A percentile compares a stretch with the other conserved stretches of the same genome.
These are phyloP conservation scores for Polychaeton citri DNA, from an alignment of 2,329 filamentous ascomycete genomes.

Conservation along the genomic window DNA sequence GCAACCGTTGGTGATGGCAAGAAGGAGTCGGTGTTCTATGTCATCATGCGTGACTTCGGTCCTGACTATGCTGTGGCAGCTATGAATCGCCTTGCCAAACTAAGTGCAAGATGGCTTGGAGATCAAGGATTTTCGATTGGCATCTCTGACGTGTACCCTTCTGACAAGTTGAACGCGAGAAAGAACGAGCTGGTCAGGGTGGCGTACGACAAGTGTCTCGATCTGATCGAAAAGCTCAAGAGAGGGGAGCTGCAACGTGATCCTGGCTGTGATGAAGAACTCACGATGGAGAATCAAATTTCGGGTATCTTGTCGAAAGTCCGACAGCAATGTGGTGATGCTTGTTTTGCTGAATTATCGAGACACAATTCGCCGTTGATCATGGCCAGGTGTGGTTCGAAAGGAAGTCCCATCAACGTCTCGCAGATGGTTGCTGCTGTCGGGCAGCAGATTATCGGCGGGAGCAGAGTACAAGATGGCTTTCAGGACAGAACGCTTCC, in stretches of 20 bases:
- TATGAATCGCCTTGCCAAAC: conserved; percentile 86
- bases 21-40: conserved; percentile 95
- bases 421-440: conserved; percentile 98
- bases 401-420: conserved; percentile 95
- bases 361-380: conserved; percentile 84
- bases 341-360: conserved; percentile 82
- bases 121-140: conserved; percentile 94
- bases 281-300: conserved; percentile 80
- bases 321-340: conserved; percentile 76
- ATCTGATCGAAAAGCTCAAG: conserved; percentile 71
- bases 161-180: conserved; percentile 51
- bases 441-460: conserved; percentile 94
- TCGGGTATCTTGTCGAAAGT: conserved; percentile 88
- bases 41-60: conserved; percentile 89
- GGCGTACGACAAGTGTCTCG: conserved; percentile 70
- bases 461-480: conserved; percentile 81
- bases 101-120: conserved; percentile 77
- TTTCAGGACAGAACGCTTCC: conserved; percentile 92
- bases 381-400: conserved; percentile 96
- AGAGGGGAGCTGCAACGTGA: conserved; percentile 71
- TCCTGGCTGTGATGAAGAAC: conserved; percentile 78
- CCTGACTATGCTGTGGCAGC: conserved; percentile 75
- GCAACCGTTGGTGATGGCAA: conserved; percentile 93
- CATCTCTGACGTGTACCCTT: conserved; percentile 86
- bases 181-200: conserved; percentile 65